Conservation (phyloP, 2,329 filamentous ascomycete genomes). For the Cryphonectria carpinicola region DNA sequence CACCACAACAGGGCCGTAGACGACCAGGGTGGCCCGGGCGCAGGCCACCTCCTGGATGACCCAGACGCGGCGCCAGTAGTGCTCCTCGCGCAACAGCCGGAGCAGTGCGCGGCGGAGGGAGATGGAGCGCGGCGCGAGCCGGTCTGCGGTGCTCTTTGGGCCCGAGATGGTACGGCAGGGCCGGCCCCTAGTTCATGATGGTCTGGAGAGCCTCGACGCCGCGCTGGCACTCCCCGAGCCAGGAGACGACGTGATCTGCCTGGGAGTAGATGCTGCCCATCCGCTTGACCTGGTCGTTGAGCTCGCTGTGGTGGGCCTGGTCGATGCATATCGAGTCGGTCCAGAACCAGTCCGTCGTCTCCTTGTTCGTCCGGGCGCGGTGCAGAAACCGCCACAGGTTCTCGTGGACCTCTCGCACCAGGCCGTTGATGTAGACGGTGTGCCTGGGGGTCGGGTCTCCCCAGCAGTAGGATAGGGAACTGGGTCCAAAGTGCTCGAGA, state of each 20-base stretch:
- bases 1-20: slow-evolving; percentile 11
- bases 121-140: neutral
- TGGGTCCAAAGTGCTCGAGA: slow-evolving; percentile 1
- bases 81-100: neutral
- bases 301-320: slow-evolving; percentile 14
- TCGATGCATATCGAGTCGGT: slow-evolving; percentile 19
- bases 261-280: slow-evolving; percentile 18
- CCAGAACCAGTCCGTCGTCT: slow-evolving; percentile 9
- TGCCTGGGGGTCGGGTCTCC: slow-evolving; percentile 15
- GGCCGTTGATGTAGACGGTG: slow-evolving; percentile 13
- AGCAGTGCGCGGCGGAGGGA: neutral
- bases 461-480: slow-evolving; percentile 13
- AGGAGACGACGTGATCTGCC: slow-evolving; percentile 15
- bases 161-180: neutral
- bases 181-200: neutral
- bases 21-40: neutral
- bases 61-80: slow-evolving; percentile 17
- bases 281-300: slow-evolving; percentile 10
- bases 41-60: slow-evolving; percentile 16
- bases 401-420: slow-evolving; percentile 4
- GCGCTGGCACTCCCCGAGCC: slow-evolving; percentile 9
- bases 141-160: slow-evolving; percentile 1
- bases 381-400: slow-evolving; percentile 16
- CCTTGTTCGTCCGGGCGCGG: slow-evolving; percentile 11
- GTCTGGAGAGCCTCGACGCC: slow-evolving; percentile 10